These are phyloP conservation scores for Usnea hakonensis DNA, from an alignment of 495 filamentous ascomycete species.

Conservation along the genomic window DNA sequence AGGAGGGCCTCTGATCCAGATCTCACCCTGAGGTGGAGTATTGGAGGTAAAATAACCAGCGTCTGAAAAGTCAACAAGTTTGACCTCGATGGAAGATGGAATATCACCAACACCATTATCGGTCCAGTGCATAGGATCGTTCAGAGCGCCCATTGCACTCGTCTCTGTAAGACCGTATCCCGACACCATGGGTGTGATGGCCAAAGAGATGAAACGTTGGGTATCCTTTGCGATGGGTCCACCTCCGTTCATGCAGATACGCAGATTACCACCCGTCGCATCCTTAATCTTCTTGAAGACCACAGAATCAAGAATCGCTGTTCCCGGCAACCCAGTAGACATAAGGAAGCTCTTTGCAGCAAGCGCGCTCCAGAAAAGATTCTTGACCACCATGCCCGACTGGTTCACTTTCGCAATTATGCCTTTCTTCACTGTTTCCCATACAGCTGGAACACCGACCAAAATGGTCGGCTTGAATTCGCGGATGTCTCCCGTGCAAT, in stretches of 20 bases:
- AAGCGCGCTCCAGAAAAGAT: slow-evolving; percentile 89
- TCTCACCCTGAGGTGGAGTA: slow-evolving; percentile 67
- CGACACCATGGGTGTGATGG: slow-evolving; percentile 78
- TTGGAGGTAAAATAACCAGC: slow-evolving; percentile 84
- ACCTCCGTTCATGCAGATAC: slow-evolving; percentile 79
- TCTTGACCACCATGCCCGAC: slow-evolving; percentile 61
- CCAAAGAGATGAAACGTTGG: slow-evolving; percentile 80
- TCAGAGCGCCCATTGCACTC: slow-evolving; percentile 83
- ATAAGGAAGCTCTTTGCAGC: slow-evolving; percentile 76
- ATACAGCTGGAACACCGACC: slow-evolving; percentile 92
- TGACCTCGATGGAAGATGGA: slow-evolving; percentile 76
- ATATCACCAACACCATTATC: slow-evolving; percentile 71
- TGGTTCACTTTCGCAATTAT: slow-evolving; percentile 80
- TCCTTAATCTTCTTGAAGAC: slow-evolving; percentile 91
- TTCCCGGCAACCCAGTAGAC: slow-evolving; percentile 57
- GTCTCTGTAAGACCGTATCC: slow-evolving; percentile 98
- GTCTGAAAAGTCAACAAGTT: slow-evolving; percentile 92
- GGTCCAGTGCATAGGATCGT: slow-evolving; percentile 87
- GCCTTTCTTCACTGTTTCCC: slow-evolving; percentile 98
- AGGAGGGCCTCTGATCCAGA: slow-evolving; percentile 60
- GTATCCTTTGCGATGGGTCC: slow-evolving; percentile 82
- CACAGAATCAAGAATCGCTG: slow-evolving; percentile 56
- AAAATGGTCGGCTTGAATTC: slow-evolving; percentile 89
- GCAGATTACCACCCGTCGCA: slow-evolving; percentile 74
- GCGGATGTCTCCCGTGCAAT: slow-evolving; percentile 91